Conservation (phyloP, 805 yeast genomes). For the Candida piceae region DNA sequence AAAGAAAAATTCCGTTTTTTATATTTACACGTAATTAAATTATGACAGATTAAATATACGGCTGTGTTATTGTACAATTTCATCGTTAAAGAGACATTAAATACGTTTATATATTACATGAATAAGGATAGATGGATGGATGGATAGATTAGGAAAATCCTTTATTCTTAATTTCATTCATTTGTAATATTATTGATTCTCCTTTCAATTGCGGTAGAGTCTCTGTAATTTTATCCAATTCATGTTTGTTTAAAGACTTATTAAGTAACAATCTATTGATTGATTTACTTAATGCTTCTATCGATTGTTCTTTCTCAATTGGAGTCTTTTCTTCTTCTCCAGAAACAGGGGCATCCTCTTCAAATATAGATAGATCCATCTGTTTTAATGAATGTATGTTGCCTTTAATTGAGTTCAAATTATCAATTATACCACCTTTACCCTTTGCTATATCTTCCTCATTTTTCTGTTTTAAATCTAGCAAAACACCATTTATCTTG, state of each 20-base stretch:
- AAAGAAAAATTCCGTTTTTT: no score
- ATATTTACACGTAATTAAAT: no score
- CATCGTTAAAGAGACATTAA: no score
- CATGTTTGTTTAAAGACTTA: conserved; percentile 9
- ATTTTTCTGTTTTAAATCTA: conserved; percentile 27
- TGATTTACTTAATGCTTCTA: conserved; percentile 12
- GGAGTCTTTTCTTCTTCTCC: conserved; percentile 1
- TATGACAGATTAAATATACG: no score
- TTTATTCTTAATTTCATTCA: conserved; percentile 22
- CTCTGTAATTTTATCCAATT: conserved; percentile 13
- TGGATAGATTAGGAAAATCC: conserved; percentile 1
- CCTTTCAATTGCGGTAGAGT: conserved; percentile 16
- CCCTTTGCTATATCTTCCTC: conserved; percentile 14
- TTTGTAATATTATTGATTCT: conserved; percentile 21
- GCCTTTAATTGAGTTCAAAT: conserved; percentile 21
- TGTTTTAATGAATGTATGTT: conserved; percentile 16
- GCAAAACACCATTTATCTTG: conserved; percentile 55
- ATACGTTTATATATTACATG: no score
- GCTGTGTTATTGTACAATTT: no score
- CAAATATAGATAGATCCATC: conserved; percentile 10
- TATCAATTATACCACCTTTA: conserved; percentile 18
- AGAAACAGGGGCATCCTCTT: not conserved
- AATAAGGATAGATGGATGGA: not conserved
- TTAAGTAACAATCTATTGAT: conserved; percentile 16
- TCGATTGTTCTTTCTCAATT: no score